These are phyloP conservation scores for Penicillium steckii DNA, from an alignment of 495 filamentous ascomycete genomes.

Conservation along the genomic window DNA sequence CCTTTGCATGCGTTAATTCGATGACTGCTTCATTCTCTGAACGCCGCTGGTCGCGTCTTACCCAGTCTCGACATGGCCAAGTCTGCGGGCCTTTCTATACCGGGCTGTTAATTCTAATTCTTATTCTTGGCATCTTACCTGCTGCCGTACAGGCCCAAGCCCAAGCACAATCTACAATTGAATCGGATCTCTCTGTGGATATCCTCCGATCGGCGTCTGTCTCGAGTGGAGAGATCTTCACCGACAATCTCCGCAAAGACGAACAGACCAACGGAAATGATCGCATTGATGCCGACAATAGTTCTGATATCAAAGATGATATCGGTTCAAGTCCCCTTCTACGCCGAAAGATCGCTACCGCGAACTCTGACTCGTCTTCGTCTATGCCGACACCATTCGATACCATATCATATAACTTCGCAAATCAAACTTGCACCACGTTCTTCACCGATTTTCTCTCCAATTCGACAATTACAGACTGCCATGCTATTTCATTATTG, in stretches of 20 bases:
- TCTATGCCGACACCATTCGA: conserved; percentile 70
- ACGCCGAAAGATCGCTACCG: conserved; percentile 19
- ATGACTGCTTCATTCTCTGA: conserved; percentile 9
- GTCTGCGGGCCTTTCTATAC: conserved; percentile 6
- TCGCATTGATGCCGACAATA: neutral
- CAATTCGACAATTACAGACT: conserved; percentile 62
- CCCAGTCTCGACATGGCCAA: conserved; percentile 3
- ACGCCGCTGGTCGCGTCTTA: conserved; percentile 7
- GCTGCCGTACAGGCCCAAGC: conserved; percentile 8
- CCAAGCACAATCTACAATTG: conserved; percentile 7
- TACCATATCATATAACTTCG: conserved; percentile 69
- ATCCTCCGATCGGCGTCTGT: conserved; percentile 13
- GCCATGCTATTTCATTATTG: conserved; percentile 73
- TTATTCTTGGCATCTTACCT: conserved; percentile 19
- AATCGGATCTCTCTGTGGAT: conserved; percentile 1
- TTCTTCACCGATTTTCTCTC: conserved; percentile 69
- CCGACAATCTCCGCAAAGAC: neutral
- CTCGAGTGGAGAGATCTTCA: conserved; percentile 22
- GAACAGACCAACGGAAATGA: neutral
- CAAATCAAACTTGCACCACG: conserved; percentile 53
- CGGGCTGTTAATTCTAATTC: conserved; percentile 24
- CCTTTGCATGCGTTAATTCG: conserved; percentile 7
- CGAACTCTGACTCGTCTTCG: conserved; percentile 27
- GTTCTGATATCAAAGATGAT: neutral
- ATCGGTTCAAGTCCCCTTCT: neutral